These are phyloP conservation scores for Ballota nigra DNA, from an alignment of 257 asterid genomes.

Conservation along the genomic window DNA sequence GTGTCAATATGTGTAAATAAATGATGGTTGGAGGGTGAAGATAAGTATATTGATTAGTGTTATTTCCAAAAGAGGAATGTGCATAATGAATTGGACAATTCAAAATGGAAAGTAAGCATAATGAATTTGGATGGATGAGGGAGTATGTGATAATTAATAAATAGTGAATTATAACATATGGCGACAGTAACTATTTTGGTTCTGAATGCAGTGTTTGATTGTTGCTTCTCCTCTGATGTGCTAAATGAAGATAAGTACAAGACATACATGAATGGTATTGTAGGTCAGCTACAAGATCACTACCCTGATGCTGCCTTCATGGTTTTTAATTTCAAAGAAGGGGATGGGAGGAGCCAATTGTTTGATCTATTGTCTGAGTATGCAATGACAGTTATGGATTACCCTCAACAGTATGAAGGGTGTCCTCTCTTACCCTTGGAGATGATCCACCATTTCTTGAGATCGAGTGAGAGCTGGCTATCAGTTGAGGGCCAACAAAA, in stretches of 20 bases:
- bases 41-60: too few relatives aligned
- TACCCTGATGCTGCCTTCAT: constrained; percentile 93
- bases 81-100: too few relatives aligned
- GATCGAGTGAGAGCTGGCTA: constrained; percentile 98
- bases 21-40: too few relatives aligned
- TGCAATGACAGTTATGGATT: constrained; percentile 98
- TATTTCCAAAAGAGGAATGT: too few relatives aligned
- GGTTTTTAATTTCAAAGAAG: constrained; percentile 98
- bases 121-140: too few relatives aligned
- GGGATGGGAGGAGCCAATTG: constrained; percentile 74
- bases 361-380: constrained; percentile 84
- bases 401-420: constrained; percentile 88
- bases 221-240: constrained; percentile 93
- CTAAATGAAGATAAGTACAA: constrained; percentile 87
- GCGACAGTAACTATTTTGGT: constrained; percentile 20
- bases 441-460: constrained; percentile 93
- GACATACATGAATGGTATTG: constrained; percentile 85
- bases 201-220: constrained; percentile 80
- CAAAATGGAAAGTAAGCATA: too few relatives aligned
- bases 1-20: too few relatives aligned
- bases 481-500: constrained; percentile 96
- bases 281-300: constrained; percentile 91
- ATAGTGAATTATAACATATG: constrained; percentile 14
- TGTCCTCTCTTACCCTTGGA: constrained; percentile 90
- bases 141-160: not conserved